phyloP scores from a whole-genome alignment of 495 filamentous ascomycete species.

The Copromyces sp. region DNA sequence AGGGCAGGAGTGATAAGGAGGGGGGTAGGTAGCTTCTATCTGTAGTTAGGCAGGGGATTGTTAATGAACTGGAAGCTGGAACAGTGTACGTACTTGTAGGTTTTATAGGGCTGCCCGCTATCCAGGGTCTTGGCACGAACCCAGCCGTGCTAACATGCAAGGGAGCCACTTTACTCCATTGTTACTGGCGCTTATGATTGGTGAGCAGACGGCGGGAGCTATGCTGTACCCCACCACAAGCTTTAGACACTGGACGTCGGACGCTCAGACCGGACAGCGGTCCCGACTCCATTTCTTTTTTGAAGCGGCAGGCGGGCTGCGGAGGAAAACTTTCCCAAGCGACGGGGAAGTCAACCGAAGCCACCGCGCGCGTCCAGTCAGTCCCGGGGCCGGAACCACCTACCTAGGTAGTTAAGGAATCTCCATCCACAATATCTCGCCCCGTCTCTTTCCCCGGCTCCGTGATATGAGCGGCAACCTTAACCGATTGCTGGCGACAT shows the following conservation, averaged over 20 bases:
- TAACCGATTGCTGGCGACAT: constrained; percentile 1
- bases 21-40: neutral
- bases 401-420: neutral
- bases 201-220: neutral
- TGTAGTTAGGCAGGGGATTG: neutral
- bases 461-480: constrained; percentile 9
- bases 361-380: neutral
- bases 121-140: neutral
- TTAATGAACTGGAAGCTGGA: neutral
- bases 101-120: neutral
- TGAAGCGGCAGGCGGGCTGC: neutral
- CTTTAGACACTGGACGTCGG: constrained; percentile 1
- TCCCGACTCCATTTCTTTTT: constrained; percentile 7
- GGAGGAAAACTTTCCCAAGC: constrained; percentile 16
- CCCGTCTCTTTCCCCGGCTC: neutral
- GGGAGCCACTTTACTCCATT: neutral
- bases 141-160: neutral
- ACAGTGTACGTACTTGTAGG: neutral
- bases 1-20: neutral
- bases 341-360: neutral
- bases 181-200: neutral
- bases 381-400: neutral
- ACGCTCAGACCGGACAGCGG: constrained; percentile 6
- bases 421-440: neutral
- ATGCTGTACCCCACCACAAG: neutral